Evolutionary conservation across 75 land plant genomes (phyloP).

Genomic region (Picea sitchensis): DNA sequence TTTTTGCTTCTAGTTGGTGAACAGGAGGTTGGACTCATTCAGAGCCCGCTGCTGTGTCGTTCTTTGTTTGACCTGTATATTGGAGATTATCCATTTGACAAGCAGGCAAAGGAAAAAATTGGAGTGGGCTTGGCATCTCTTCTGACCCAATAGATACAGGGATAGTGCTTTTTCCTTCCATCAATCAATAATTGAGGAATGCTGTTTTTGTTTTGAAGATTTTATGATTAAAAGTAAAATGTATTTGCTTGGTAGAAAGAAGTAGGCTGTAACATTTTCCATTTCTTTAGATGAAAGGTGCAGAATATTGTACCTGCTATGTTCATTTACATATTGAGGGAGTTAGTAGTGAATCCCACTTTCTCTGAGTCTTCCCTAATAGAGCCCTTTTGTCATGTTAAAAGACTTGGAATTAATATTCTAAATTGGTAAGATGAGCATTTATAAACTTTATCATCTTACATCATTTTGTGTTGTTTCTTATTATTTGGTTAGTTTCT

Average conservation of each 20-base stretch:
- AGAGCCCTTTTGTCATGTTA: too few species aligned
- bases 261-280: neutral
- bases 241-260: neutral
- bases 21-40: conserved; percentile 73
- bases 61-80: conserved; percentile 87
- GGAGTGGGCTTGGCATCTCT: conserved; percentile 50
- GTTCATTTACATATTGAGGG: too few species aligned
- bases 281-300: neutral
- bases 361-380: too few species aligned
- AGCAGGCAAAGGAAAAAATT: conserved; percentile 65
- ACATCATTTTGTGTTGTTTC: too few species aligned
- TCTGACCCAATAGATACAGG: conserved; percentile 2
- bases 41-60: conserved; percentile 81
- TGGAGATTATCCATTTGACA: conserved; percentile 92
- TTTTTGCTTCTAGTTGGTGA: conserved; percentile 69
- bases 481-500: too few species aligned
- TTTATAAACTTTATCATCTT: too few species aligned
- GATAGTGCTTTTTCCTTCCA: neutral
- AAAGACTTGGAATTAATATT: too few species aligned
- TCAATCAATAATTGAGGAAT: neutral
- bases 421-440: too few species aligned
- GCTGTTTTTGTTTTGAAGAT: neutral
- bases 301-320: too few species aligned
- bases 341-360: too few species aligned
- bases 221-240: neutral